phyloP scores from a whole-genome alignment of 805 yeast genomes.

The Kazachstania martiniae region DNA sequence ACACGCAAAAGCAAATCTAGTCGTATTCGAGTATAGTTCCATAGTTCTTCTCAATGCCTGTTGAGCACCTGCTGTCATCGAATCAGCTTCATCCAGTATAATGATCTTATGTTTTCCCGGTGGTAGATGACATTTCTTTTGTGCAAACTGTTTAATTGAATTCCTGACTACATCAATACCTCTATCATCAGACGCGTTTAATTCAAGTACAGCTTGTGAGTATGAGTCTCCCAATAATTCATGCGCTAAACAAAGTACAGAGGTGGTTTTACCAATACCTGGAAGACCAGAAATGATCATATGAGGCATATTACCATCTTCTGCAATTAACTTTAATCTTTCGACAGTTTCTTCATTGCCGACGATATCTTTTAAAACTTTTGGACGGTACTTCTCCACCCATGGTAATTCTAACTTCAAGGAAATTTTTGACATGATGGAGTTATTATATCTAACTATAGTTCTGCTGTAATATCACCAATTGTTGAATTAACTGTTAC shows the following conservation, averaged over 20 bases:
- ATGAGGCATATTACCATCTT: slow-evolving; percentile 95
- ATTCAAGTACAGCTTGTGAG: slow-evolving; percentile 76
- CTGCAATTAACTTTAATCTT: slow-evolving; percentile 70
- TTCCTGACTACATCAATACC: slow-evolving; percentile 95
- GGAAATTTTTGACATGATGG: slow-evolving; percentile 5
- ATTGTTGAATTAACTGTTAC: too few species aligned
- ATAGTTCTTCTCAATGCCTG: slow-evolving; percentile 89
- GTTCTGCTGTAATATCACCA: background rate
- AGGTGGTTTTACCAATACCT: slow-evolving; percentile 95
- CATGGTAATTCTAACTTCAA: slow-evolving; percentile 31
- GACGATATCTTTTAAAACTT: slow-evolving; percentile 67
- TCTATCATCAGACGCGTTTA: slow-evolving; percentile 94
- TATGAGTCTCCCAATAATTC: slow-evolving; percentile 68
- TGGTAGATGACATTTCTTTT: slow-evolving; percentile 79
- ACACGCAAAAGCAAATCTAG: slow-evolving; percentile 98
- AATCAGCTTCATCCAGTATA: slow-evolving; percentile 90
- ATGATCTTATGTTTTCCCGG: slow-evolving; percentile 86
- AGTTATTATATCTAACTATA: background rate
- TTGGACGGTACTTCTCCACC: slow-evolving; percentile 97
- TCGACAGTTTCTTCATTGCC: slow-evolving; percentile 89
- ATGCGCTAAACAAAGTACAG: slow-evolving; percentile 79
- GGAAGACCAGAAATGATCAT: slow-evolving; percentile 92
- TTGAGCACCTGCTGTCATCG: slow-evolving; percentile 96
- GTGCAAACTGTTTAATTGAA: slow-evolving; percentile 91
- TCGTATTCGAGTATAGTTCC: slow-evolving; percentile 92